phyloP scores from a whole-genome alignment of 495 filamentous ascomycete species.

The Evernia prunastri region DNA sequence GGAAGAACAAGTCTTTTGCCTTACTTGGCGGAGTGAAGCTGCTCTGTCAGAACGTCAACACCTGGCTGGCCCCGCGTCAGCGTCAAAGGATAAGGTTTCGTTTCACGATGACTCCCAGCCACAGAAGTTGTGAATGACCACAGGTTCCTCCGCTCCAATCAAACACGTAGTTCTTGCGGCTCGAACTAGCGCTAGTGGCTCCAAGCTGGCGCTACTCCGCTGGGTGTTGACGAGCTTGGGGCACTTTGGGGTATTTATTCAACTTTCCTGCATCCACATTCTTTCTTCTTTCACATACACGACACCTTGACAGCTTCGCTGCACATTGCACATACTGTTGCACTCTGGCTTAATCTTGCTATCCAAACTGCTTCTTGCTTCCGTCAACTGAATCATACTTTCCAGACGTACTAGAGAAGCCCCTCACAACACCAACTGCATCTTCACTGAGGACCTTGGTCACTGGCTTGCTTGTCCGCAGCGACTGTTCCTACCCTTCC shows the following conservation, averaged over 20 bases:
- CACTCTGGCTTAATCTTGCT: not conserved
- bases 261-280: not conserved
- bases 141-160: too few relatives aligned
- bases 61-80: too few relatives aligned
- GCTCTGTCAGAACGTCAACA: too few relatives aligned
- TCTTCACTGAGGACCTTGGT: not conserved
- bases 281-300: not conserved
- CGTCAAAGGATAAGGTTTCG: too few relatives aligned
- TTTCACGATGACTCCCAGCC: too few relatives aligned
- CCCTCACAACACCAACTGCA: not conserved
- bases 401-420: not conserved
- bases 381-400: not conserved
- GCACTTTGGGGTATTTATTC: not conserved
- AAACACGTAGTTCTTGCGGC: too few relatives aligned
- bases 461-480: not conserved
- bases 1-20: too few relatives aligned
- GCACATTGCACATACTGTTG: not conserved
- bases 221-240: not conserved
- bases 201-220: too few relatives aligned
- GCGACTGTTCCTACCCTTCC: not conserved
- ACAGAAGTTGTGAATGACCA: too few relatives aligned
- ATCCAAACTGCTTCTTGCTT: not conserved
- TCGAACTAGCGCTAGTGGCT: too few relatives aligned
- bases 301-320: not conserved
- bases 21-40: too few relatives aligned